Conservation (phyloP, 805 yeast species). For the Metschnikowia lochheadii region DNA sequence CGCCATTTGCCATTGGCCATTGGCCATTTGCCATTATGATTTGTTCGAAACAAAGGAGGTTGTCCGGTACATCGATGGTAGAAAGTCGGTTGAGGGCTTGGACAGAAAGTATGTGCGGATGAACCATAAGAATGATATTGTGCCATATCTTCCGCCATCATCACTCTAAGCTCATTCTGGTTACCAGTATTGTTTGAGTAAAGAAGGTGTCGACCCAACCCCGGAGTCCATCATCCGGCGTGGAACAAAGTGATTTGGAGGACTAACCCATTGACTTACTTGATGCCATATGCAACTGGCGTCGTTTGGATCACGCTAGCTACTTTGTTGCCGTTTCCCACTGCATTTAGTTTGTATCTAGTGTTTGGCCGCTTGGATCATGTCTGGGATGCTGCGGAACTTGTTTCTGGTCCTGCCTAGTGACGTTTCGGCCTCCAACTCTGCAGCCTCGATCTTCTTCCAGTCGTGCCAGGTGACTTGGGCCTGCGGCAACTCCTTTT, state of each 20-base stretch:
- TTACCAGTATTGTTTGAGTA: slow-evolving; percentile 36
- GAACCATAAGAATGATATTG: slow-evolving; percentile 52
- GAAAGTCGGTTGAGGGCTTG: slow-evolving; percentile 17
- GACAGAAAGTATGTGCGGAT: slow-evolving; percentile 43
- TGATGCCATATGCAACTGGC: slow-evolving; percentile 12
- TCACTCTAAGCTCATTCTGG: slow-evolving; percentile 46
- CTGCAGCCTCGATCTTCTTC: slow-evolving; percentile 53
- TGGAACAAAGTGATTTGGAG: slow-evolving; percentile 13
- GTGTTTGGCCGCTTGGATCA: slow-evolving; percentile 36
- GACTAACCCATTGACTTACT: slow-evolving; percentile 10
- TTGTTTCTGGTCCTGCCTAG: slow-evolving; percentile 58
- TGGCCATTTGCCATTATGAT: too few relatives aligned
- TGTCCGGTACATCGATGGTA: slow-evolving; percentile 16
- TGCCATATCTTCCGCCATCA: slow-evolving; percentile 58
- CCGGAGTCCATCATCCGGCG: slow-evolving; percentile 14
- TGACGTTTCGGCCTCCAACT: slow-evolving; percentile 44
- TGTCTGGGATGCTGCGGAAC: slow-evolving; percentile 42
- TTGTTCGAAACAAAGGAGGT: slow-evolving; percentile 40
- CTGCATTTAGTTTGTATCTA: slow-evolving; percentile 9
- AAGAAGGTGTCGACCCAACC: slow-evolving; percentile 14
- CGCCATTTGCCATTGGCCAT: too few relatives aligned
- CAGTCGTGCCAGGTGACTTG: slow-evolving; percentile 64
- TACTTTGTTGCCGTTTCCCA: slow-evolving; percentile 16
- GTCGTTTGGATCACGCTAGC: slow-evolving; percentile 15
- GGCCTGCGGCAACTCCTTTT: slow-evolving; percentile 10